Percentiles rank a stretch among this genome's conserved stretches.
Evolutionary conservation across 257 asterid species (phyloP).

Genomic region (Lycium ferocissimum): DNA sequence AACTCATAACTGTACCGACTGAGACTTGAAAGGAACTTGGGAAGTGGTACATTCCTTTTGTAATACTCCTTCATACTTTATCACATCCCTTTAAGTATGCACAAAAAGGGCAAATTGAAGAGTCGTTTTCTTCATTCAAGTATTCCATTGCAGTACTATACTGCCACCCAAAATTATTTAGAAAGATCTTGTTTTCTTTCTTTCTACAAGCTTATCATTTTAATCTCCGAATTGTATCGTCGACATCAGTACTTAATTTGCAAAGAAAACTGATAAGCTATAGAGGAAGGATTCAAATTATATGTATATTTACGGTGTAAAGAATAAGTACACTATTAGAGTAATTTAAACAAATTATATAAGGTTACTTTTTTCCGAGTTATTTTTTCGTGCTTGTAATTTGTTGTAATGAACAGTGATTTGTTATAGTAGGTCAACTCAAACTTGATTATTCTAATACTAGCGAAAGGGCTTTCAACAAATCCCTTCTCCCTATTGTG

Average conservation of each 20-base stretch:
- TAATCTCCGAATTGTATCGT: background rate
- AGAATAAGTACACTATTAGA: no score
- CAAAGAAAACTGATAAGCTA: background rate
- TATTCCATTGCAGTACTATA: background rate
- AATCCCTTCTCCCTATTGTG: background rate
- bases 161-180: background rate
- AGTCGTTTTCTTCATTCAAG: background rate
- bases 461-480: no score
- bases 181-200: background rate
- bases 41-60: constrained; percentile 26
- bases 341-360: background rate
- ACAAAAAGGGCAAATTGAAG: constrained; percentile 12
- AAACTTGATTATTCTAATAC: background rate
- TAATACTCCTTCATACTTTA: background rate
- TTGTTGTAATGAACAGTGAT: background rate
- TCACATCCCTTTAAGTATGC: background rate
- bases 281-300: background rate
- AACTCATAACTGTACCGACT: background rate
- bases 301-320: background rate
- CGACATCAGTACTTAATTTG: background rate
- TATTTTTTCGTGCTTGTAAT: background rate
- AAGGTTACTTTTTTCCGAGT: background rate
- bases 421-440: background rate
- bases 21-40: constrained; percentile 23
- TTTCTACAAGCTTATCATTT: background rate